Evolutionary conservation across 2,329 filamentous ascomycete genomes (phyloP), one percentile per base, ranked within the genome.

Genomic region (Clathrospora elynae): DNA sequence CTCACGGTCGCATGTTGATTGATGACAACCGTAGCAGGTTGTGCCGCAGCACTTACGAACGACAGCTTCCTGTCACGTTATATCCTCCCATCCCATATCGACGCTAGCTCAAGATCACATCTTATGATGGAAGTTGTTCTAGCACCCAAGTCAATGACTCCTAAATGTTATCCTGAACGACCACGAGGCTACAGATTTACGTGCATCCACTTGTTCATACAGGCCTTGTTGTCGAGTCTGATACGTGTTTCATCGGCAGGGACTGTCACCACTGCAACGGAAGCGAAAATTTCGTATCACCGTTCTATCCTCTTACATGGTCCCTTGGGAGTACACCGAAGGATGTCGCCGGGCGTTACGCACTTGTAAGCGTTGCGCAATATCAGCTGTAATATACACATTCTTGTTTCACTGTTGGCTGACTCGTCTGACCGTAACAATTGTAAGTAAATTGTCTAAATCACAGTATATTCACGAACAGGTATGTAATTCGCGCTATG

Each of bases 371-470:
- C 29, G 38, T 7, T 14, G 31, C 35, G 37, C 32, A 49, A 48
- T 52, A 30, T 47, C 42, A 29, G 25, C 24, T 40, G 53, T 49
- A 52, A 55, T 48, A 35, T 44, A 45, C 26, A 4, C 11, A 16
- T 28, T 19, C 40, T 38, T 52, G 32, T 37, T 30, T 24, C 24
- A 33, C 26, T 18, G 39, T 10, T 31, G 29, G 40, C 44, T 48
- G 50, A 35, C 30, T 42, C 24, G 24, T 16, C 20, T 18, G 30
- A 41, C 10, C 12, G 16, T 33, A 25, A 23, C 33, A 23, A 14
- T 12, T 20, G 22, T 25, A 23, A 16, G 25, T 46, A 46, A 34
- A 40, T 40, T 50, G 42, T 26, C 18, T 25, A 31, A 26, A 24
- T 36, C 24, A 33, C 28, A 17, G 18, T 12, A 42, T 14, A 23